These are phyloP conservation scores for Candida ovalis DNA, from an alignment of 805 yeast species.

Conservation along the genomic window DNA sequence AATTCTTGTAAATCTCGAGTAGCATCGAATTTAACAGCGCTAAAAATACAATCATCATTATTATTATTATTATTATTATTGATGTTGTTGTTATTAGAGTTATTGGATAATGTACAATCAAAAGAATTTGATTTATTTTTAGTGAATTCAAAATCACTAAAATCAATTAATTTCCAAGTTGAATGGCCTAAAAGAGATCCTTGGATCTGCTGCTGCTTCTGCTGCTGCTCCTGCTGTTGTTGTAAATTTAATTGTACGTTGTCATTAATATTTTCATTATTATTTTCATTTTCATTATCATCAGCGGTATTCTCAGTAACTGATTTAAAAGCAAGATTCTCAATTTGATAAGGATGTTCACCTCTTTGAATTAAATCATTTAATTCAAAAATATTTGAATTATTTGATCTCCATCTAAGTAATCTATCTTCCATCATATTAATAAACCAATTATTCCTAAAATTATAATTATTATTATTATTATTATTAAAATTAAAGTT, in stretches of 20 bases:
- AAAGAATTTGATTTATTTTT: not conserved
- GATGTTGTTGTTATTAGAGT: not conserved
- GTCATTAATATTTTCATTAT: not conserved
- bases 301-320: not conserved
- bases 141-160: not conserved
- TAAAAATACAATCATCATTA: not conserved
- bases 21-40: conserved; percentile 15
- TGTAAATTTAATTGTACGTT: no score
- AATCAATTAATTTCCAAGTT: not conserved
- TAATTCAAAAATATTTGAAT: conserved; percentile 22
- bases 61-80: no score
- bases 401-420: conserved; percentile 32
- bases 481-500: no score
- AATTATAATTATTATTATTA: not conserved
- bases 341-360: conserved; percentile 30
- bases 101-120: not conserved
- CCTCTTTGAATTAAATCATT: conserved; percentile 31
- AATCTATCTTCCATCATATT: conserved; percentile 35
- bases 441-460: conserved; percentile 13
- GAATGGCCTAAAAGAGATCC: not conserved
- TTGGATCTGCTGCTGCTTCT: no score
- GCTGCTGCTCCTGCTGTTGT: no score
- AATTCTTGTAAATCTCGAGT: conserved; percentile 12
- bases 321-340: not conserved
- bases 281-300: not conserved